phyloP scores from a whole-genome alignment of 148 eudicot genomes.

The Persicaria tinctoria region DNA sequence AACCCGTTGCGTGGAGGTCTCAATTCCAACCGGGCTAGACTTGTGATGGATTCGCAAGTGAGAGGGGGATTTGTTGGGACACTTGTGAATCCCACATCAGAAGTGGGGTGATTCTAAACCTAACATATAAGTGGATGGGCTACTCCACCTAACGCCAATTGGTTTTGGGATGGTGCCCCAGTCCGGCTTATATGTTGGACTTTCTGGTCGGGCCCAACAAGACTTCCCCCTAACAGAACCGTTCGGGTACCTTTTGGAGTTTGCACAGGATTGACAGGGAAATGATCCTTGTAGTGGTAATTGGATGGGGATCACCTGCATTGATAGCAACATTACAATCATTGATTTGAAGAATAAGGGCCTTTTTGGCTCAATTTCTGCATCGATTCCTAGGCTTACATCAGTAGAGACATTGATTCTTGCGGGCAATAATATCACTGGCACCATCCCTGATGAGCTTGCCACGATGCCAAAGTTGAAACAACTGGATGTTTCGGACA shows the following conservation, averaged over 20 bases:
- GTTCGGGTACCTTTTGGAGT: conserved; percentile 47
- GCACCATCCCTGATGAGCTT: conserved; percentile 4
- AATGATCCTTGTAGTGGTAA: conserved; percentile 48
- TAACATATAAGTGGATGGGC: no score
- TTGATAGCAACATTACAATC: not conserved
- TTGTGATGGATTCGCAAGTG: no score
- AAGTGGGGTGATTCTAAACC: no score
- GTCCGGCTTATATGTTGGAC: no score
- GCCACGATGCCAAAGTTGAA: conserved; percentile 7
- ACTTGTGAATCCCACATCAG: no score
- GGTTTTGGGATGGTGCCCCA: no score
- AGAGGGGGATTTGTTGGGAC: no score
- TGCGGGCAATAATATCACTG: conserved; percentile 7
- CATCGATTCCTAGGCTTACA: not conserved
- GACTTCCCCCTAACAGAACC: no score
- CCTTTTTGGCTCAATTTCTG: conserved; percentile 2
- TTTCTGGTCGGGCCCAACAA: no score
- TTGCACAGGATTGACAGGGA: conserved; percentile 63
- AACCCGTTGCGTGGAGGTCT: no score
- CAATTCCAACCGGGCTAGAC: no score
- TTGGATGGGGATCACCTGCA: conserved; percentile 5
- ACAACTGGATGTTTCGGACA: conserved; percentile 10
- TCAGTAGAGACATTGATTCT: conserved; percentile 1
- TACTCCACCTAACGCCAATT: no score
- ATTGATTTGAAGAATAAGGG: not conserved